Evolutionary conservation across 116 monocot species (phyloP), one percentile per base, ranked within the genome.

Genomic region (Thalassia testudinum): DNA sequence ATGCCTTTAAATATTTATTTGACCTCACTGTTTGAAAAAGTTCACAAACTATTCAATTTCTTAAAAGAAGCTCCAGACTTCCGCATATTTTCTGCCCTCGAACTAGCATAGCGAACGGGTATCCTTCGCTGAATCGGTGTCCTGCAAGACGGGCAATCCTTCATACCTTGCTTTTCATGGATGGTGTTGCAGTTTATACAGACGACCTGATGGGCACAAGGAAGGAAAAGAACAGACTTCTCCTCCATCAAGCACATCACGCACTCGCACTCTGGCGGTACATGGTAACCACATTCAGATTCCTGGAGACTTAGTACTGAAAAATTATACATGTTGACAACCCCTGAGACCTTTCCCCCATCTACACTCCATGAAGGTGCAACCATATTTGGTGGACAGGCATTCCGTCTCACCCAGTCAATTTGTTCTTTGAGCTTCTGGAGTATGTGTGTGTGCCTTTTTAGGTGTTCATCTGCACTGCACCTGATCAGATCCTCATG

Each of bases 241-340:
- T 81, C 81, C 24, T 81, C 81, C 7, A 21, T 52, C 72, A 81
- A 54, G 66, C 81, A 81, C 69, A 81, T 75, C 0, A 75, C 81
- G 28, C 81, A 81, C 24, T 81, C 81, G 21, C 72, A 47, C 11
- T 81, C 81, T 3, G 10, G 6, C 10, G 30, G 30, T 34, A 34
- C 30, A 10, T 34, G 30, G 30, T 34, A 34, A 34, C 30, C 30
- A 34, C 30, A 34, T 34, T 34, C 30, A 34, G 30, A 34, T 34
- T 34, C 30, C 30, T 34, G 30, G 3, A 34, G 30, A 34, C 30
- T 3, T 34, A 34, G 30, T 34, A 5, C 30, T 5, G 30, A 34
- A 5, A 34, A 5, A 34, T 10, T 5, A 34, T 34, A 10, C 10
- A 34, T 34, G 30, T 34, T 34, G 30, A 10, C 30, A 34, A 34